Conservation (phyloP, 164 flowering plant species). For the Tetracentron sinense region DNA sequence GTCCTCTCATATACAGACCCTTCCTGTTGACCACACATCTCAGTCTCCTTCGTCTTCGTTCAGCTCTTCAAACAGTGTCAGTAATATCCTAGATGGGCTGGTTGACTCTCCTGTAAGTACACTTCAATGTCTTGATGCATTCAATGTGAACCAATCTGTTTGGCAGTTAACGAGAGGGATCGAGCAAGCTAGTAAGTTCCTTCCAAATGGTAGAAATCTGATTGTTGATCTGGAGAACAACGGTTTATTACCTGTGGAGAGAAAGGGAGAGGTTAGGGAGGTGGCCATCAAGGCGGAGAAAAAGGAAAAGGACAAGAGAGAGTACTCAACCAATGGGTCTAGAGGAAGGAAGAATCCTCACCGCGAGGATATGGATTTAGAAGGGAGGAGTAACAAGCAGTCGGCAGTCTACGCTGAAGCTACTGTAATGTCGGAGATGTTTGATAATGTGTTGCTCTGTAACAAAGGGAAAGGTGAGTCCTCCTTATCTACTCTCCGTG, state of each 20-base stretch:
- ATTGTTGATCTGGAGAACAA: conserved; percentile 24
- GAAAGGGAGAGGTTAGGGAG: conserved; percentile 8
- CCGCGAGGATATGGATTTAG: conserved; percentile 33
- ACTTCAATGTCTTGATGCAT: conserved; percentile 35
- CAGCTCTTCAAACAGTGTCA: conserved; percentile 36
- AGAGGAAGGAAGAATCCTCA: conserved; percentile 52
- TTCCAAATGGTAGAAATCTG: conserved; percentile 37
- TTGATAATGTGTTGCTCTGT: conserved; percentile 62
- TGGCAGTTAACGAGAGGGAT: conserved; percentile 63
- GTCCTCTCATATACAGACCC: conserved; percentile 7
- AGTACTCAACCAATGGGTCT: conserved; percentile 16
- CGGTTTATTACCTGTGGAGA: conserved; percentile 8
- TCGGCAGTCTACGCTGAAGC: conserved; percentile 48
- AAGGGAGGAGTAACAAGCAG: conserved; percentile 62
- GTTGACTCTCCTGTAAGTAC: conserved; percentile 47
- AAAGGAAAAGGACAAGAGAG: conserved; percentile 23
- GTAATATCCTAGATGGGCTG: conserved; percentile 30
- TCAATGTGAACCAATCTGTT: conserved; percentile 40
- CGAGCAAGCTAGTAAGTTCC: conserved; percentile 72
- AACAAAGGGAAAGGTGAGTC: conserved; percentile 12
- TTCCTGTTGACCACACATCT: conserved; percentile 13
- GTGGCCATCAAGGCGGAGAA: conserved; percentile 28
- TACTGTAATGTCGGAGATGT: conserved; percentile 38
- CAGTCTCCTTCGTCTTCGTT: conserved; percentile 27
- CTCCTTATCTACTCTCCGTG: conserved; percentile 25